phyloP scores from a whole-genome alignment of 2,329 filamentous ascomycete species.

The Diaporthe sp. region DNA sequence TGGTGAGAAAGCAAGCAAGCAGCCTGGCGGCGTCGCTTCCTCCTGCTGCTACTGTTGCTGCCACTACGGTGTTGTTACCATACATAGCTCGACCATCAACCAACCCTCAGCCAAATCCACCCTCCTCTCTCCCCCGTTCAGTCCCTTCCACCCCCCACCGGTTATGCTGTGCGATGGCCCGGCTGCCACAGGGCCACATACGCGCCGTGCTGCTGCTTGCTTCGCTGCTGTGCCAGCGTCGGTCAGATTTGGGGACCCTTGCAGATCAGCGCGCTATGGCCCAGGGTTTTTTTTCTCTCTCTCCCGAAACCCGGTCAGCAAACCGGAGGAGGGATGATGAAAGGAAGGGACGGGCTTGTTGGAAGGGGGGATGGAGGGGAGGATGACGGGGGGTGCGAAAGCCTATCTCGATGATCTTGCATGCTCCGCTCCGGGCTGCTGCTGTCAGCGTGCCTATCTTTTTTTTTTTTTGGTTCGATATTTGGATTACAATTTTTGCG shows the following conservation, averaged over 20 bases:
- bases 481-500: background rate
- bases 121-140: no score
- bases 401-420: constrained; percentile 29
- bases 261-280: constrained; percentile 12
- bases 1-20: no score
- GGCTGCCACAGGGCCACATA: constrained; percentile 5
- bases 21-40: background rate
- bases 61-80: constrained; percentile 11
- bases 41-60: background rate
- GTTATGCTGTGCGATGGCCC: constrained; percentile 29
- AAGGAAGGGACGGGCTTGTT: background rate
- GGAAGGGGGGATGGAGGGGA: background rate
- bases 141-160: background rate
- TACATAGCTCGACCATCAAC: background rate
- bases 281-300: background rate
- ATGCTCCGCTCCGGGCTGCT: constrained; percentile 13
- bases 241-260: constrained; percentile 22
- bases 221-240: constrained; percentile 29
- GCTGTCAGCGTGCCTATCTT: background rate
- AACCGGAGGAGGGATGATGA: background rate
- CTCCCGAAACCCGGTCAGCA: constrained; percentile 1
- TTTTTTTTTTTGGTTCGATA: background rate
- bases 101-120: no score
- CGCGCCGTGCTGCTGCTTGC: constrained; percentile 3
- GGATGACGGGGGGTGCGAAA: background rate